A percentile compares a stretch with the other conserved stretches of the same genome.
phyloP scores from a whole-genome alignment of 768 basidiomycete species.

The Rhodosporidiobolus odoratus region DNA sequence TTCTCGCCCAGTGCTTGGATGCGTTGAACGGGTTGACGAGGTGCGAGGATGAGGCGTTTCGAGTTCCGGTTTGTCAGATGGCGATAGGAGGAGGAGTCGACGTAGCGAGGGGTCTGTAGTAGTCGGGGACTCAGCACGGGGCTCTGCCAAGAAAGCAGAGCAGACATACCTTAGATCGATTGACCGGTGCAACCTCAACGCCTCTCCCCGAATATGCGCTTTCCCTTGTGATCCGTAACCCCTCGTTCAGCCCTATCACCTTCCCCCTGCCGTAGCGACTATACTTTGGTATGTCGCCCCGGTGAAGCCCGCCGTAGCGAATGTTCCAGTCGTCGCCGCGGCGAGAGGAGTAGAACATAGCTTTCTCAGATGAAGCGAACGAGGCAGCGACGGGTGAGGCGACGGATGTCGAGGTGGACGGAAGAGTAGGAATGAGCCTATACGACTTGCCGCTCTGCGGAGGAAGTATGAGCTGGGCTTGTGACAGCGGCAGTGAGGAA shows the following conservation, averaged over 20 bases:
- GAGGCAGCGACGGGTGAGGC: neutral
- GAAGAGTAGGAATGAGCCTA: neutral
- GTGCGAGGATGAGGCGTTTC: slow-evolving; percentile 31
- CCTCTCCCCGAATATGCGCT: slow-evolving; percentile 19
- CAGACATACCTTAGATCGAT: slow-evolving; percentile 11
- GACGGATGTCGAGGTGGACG: neutral
- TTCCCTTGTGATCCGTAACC: slow-evolving; percentile 35
- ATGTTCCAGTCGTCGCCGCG: slow-evolving; percentile 34
- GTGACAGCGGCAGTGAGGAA: fast-evolving
- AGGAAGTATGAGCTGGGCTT: neutral
- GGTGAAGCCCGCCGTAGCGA: slow-evolving; percentile 30
- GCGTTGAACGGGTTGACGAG: neutral
- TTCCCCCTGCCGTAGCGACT: slow-evolving; percentile 7
- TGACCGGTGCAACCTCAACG: slow-evolving; percentile 27
- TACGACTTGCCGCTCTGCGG: slow-evolving; percentile 10
- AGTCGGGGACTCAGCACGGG: neutral
- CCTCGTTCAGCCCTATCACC: slow-evolving; percentile 33
- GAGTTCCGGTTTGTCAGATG: slow-evolving; percentile 26
- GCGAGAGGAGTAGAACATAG: slow-evolving; percentile 30
- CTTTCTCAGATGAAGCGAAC: neutral
- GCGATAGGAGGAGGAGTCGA: slow-evolving; percentile 22
- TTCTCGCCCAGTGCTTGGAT: slow-evolving; percentile 14
- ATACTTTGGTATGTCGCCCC: slow-evolving; percentile 34
- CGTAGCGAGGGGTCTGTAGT: slow-evolving; percentile 33
- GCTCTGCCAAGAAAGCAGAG: fast-evolving